These are phyloP conservation scores for Haplographium delicatum DNA, from an alignment of 495 filamentous ascomycete genomes.

Conservation along the genomic window DNA sequence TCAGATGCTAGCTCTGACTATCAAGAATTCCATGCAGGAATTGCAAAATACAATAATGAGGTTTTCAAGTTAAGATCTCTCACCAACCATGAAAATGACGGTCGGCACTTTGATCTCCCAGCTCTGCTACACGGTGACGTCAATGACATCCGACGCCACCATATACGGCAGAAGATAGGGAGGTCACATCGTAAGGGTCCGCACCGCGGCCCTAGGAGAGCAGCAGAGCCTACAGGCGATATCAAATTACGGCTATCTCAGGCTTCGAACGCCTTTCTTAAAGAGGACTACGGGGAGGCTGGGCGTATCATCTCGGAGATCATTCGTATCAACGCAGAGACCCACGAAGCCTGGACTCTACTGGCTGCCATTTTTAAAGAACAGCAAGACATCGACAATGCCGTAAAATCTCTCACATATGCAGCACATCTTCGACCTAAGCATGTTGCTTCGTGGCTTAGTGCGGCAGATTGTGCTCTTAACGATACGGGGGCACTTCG, in stretches of 20 bases:
- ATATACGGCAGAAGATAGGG: neutral
- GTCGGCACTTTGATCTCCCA: too few species aligned
- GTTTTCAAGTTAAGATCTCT: conserved; percentile 25
- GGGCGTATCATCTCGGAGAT: conserved; percentile 58
- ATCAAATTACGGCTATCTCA: conserved; percentile 67
- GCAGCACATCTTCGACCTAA: conserved; percentile 69
- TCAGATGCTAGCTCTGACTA: conserved; percentile 35
- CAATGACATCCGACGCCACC: too few species aligned
- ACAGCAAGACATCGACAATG: conserved; percentile 60
- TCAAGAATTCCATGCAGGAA: conserved; percentile 30
- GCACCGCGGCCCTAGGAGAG: conserved; percentile 62
- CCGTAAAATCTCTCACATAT: conserved; percentile 60
- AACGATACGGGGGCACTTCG: conserved; percentile 53
- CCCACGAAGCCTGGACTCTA: conserved; percentile 70
- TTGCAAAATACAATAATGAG: conserved; percentile 31
- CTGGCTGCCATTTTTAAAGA: conserved; percentile 67
- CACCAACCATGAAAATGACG: neutral
- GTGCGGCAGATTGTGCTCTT: conserved; percentile 60
- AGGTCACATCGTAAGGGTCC: conserved; percentile 29
- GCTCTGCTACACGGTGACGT: too few species aligned
- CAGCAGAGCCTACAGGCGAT: conserved; percentile 65
- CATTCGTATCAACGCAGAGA: conserved; percentile 78
- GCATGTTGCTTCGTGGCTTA: conserved; percentile 61
- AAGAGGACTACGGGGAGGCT: conserved; percentile 58
- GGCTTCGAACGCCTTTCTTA: conserved; percentile 66